Evolutionary conservation across 345 rosid genomes (phyloP), one percentile per base, ranked within the genome.

Genomic region (Eucalyptus rudis): DNA sequence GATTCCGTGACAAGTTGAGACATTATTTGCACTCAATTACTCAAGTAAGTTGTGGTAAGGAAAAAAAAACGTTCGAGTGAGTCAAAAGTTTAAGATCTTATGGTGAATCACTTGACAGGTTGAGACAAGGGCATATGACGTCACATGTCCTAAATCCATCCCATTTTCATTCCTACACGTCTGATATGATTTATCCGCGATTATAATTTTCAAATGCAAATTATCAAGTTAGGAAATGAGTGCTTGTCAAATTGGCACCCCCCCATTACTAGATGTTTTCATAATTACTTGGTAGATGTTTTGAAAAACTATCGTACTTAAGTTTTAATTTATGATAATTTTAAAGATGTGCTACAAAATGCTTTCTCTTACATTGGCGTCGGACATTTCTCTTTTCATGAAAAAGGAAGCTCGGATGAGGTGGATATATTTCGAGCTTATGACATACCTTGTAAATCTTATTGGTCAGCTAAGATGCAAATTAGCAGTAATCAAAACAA

Each of bases 31-130:
- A 52, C 58, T 52, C 58, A 8, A 52, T 52, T 52, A 1, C 58
- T 19, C 1, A 2, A 52, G 25, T 52, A 8, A 52, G 1, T 20
- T 3, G 25, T 8, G 10, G 2, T 10, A 52, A 52, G 3, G 1
- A 52, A 52, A 52, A 19, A 52, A 52, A 52, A 7, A 4, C 0
- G 0, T 29, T 29, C 0, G 0, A 62, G 31, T 27, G 8, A 62
- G 33, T 16, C 68, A 62, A 27, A 12, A 62, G 68, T 13, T 62
- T 62, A 31, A 8, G 7, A 59, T 62, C 33, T 62, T 27, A 62
- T 29, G 16, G 1, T 13, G 14, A 11, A 62, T 62, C 68, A 27
- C 7, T 62, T 62, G 17, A 11, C 2, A 0, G 8, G 8, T 29
- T 27, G 16, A 13, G 4, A 62, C 7, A 62, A 62, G 68, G 68